Base-by-base conservation (phyloP, 495 filamentous ascomycete genomes). In the Astrothelium macrocarpum region DNA sequence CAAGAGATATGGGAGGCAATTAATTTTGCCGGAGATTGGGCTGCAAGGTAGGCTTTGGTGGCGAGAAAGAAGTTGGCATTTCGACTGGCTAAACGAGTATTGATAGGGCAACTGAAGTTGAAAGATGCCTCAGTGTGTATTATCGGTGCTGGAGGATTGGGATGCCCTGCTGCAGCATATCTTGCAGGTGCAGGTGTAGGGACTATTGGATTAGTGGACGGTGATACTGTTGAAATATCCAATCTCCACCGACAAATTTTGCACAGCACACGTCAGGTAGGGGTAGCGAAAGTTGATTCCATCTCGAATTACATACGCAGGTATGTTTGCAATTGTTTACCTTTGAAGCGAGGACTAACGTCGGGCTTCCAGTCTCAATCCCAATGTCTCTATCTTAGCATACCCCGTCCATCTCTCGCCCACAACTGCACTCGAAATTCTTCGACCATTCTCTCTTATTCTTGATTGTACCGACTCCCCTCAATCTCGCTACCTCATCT, bases 401-500 rank as follows among this genome's bases (percentile, higher is more conserved):
- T 77, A 96, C 71, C 67, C 70, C 16, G 76, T 76, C 32, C 85
- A 87, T 63, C 78, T 96, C 28, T 79, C 78, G 0, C 80, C 89
- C 0, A 71, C 82, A 64, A 87, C 83, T 58, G 88, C 90, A 0
- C 76, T 85, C 10, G 69, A 79, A 18, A 84, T 86, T 43, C 85
- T 93, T 61, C 61, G 74, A 0, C 64, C 74, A 1, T 97, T 95
- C 72, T 90, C 97, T 69, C 66, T 96, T 4, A 83, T 97, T 29
- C 82, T 98, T 32, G 94, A 98, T 74, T 98, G 94, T 70, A 96
- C 91, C 3, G 94, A 98, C 74, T 90, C 90, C 62, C 94, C 93
- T 0, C 86, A 87, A 4, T 87, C 91, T 0, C 90, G 94, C 43
- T 97, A 98, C 72, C 80, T 97, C 4, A 89, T 97, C 68, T 96